Conservation (phyloP, 257 asterid species). For the Capsicum pubescens region DNA sequence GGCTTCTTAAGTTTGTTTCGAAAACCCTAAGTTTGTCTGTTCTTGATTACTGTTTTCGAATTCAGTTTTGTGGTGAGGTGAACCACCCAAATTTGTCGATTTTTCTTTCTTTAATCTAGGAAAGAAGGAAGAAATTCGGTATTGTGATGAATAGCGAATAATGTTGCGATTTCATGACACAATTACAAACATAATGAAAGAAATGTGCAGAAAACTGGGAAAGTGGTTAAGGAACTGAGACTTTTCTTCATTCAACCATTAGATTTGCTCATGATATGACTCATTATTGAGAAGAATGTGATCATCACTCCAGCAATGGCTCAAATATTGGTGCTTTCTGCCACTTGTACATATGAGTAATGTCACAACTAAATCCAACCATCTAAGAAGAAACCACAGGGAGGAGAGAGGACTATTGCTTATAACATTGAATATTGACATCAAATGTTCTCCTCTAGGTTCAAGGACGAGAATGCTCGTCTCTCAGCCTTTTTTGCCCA, state of each 20-base stretch:
- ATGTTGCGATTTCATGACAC: not conserved
- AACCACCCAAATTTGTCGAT: not conserved
- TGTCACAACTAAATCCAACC: not conserved
- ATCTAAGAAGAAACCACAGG: not conserved
- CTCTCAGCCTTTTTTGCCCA: not conserved
- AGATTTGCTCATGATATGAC: not conserved
- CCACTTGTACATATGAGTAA: not conserved
- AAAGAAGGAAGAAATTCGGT: not conserved
- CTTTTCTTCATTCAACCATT: not conserved
- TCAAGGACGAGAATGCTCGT: not conserved
- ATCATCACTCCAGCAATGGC: not conserved
- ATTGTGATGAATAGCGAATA: not conserved
- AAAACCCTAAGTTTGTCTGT: not conserved
- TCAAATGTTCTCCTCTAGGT: not conserved
- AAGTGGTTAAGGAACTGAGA: not conserved
- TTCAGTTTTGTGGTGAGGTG: not conserved
- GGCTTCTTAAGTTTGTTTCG: conserved; percentile 16
- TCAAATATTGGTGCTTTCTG: not conserved
- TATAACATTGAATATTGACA: not conserved
- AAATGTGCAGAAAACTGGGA: not conserved
- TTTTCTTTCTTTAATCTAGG: not conserved
- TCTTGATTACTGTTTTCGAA: not conserved
- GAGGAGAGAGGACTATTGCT: not conserved
- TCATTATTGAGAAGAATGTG: too few species aligned
- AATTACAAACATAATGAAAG: not conserved